A percentile compares a stretch with the other conserved stretches of the same genome.
Evolutionary conservation across 768 basidiomycete species (phyloP).

Genomic region (Crassisporium funariophilum): DNA sequence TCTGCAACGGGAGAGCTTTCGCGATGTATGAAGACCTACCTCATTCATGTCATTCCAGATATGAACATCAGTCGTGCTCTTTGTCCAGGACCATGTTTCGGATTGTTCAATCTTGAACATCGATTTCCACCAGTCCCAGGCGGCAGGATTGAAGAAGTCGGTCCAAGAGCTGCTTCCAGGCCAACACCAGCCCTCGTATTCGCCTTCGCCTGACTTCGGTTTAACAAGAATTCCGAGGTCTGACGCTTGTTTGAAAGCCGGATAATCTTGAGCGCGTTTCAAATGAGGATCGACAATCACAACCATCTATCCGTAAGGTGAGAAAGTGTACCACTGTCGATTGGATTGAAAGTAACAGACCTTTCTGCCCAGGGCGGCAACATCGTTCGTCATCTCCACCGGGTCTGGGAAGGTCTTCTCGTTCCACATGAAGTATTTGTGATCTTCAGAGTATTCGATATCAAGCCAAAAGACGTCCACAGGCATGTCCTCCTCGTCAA

Average conservation of each 20-base stretch:
- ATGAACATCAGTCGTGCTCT: conserved; percentile 81
- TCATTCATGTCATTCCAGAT: conserved; percentile 99
- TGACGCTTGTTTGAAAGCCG: conserved; percentile 82
- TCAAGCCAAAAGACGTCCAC: conserved; percentile 98
- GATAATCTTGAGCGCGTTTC: conserved; percentile 79
- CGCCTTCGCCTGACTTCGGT: conserved; percentile 72
- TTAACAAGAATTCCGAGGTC: conserved; percentile 86
- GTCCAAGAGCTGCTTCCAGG: conserved; percentile 95
- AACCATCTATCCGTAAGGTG: conserved; percentile 73
- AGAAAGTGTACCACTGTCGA: neutral
- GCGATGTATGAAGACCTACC: conserved; percentile 42
- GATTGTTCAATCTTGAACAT: conserved; percentile 70
- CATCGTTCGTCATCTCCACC: conserved; percentile 88
- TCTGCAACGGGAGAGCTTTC: too few relatives aligned
- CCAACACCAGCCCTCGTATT: conserved; percentile 99
- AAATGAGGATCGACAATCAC: conserved; percentile 97
- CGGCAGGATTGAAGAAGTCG: conserved; percentile 91
- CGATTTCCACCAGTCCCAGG: conserved; percentile 89
- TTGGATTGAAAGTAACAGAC: conserved; percentile 39
- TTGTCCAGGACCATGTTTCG: conserved; percentile 72
- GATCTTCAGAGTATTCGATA: conserved; percentile 92
- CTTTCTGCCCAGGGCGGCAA: conserved; percentile 84
- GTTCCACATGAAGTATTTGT: conserved; percentile 98
- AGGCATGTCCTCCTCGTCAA: conserved; percentile 94
- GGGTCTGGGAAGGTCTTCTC: conserved; percentile 92